phyloP scores from a whole-genome alignment of 768 basidiomycete species.

The Suillus decipiens region DNA sequence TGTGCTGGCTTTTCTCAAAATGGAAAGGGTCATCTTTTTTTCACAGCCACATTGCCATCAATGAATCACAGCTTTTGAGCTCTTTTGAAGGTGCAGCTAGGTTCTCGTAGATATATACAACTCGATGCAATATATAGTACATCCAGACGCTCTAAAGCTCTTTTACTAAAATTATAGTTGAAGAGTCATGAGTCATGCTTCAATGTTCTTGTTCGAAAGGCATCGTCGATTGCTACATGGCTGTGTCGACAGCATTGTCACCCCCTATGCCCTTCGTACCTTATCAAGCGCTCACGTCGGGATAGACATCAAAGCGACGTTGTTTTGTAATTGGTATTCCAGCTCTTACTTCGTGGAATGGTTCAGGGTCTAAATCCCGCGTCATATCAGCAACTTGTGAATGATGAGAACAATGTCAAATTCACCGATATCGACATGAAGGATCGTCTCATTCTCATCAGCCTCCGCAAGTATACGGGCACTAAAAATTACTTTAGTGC shows the following conservation, averaged over 20 bases:
- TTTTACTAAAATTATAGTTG: background rate
- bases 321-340: conserved; percentile 93
- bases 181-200: background rate
- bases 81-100: too few relatives aligned
- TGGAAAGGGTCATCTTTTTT: background rate
- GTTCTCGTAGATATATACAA: background rate
- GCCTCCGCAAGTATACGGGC: conserved; percentile 76
- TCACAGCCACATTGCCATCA: conserved; percentile 5
- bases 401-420: background rate
- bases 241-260: background rate
- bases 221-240: background rate
- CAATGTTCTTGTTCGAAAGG: background rate
- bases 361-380: conserved; percentile 55
- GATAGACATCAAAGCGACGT: conserved; percentile 90
- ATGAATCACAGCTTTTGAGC: background rate
- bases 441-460: conserved; percentile 73
- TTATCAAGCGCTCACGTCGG: conserved; percentile 54
- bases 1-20: conserved; percentile 6
- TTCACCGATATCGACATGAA: conserved; percentile 83
- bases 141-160: background rate
- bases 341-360: conserved; percentile 64
- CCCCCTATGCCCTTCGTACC: background rate
- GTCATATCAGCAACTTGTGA: background rate
- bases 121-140: background rate
- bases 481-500: conserved; percentile 42